Conservation (phyloP, 208 protist species). For the Trypanosoma melophagium region DNA sequence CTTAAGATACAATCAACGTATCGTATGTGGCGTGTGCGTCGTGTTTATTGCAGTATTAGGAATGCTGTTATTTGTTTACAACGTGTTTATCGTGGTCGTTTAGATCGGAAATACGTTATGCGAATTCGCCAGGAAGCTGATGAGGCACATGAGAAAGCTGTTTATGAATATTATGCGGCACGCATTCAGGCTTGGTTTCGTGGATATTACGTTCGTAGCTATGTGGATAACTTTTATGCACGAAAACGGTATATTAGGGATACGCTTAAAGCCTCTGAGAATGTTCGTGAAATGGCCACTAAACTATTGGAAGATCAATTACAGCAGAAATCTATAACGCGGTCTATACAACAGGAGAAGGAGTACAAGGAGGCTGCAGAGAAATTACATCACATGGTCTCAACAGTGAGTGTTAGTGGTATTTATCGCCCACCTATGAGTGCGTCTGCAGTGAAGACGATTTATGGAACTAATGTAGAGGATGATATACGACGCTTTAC, state of each 20-base stretch:
- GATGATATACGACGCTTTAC: constrained; percentile 46
- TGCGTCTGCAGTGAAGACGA: constrained; percentile 6
- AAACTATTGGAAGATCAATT: constrained; percentile 30
- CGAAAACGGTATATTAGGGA: constrained; percentile 48
- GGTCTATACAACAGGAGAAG: constrained; percentile 1
- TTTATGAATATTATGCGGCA: constrained; percentile 74
- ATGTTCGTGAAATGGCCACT: constrained; percentile 32
- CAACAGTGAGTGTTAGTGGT: constrained; percentile 46
- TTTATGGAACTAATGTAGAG: constrained; percentile 49
- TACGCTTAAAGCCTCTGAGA: constrained; percentile 34
- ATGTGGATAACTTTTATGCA: constrained; percentile 63
- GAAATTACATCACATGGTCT: constrained; percentile 52
- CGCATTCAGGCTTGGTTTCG: constrained; percentile 72
- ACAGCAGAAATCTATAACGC: constrained; percentile 11
- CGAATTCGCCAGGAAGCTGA: constrained; percentile 12
- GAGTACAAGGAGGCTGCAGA: constrained; percentile 41
- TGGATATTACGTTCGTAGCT: constrained; percentile 49
- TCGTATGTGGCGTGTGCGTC: constrained; percentile 52
- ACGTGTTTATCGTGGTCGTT: constrained; percentile 54
- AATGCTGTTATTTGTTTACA: constrained; percentile 41
- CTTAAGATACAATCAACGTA: constrained; percentile 52
- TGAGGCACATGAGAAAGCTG: constrained; percentile 23
- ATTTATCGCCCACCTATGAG: constrained; percentile 37
- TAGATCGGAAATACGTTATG: constrained; percentile 29
- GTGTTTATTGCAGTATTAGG: constrained; percentile 24